Percentiles rank a stretch among this genome's conserved stretches.
These are phyloP conservation scores for Lachancea kluyveri DNA, from an alignment of 805 yeast species.

Conservation along the genomic window DNA sequence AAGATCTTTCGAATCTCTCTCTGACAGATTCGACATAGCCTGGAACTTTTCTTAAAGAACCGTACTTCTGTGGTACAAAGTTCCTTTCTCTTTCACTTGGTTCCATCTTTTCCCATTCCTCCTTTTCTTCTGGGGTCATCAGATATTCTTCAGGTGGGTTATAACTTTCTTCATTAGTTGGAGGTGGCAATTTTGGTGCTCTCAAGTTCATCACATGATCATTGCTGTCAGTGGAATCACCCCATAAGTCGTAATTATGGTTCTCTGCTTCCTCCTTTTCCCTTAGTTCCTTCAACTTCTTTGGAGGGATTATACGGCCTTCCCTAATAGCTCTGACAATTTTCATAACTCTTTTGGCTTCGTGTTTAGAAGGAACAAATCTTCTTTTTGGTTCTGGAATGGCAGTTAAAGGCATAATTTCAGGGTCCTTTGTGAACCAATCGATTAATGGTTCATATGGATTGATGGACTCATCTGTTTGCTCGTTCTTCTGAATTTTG, in stretches of 20 bases:
- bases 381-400: slow-evolving; percentile 97
- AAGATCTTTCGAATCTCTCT: slow-evolving; percentile 89
- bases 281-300: slow-evolving; percentile 43
- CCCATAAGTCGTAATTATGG: slow-evolving; percentile 78
- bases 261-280: slow-evolving; percentile 48
- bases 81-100: slow-evolving; percentile 74
- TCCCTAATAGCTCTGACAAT: slow-evolving; percentile 94
- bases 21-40: slow-evolving; percentile 82
- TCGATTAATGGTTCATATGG: slow-evolving; percentile 94
- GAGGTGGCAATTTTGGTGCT: slow-evolving; percentile 95
- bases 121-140: slow-evolving; percentile 67
- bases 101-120: slow-evolving; percentile 62
- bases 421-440: slow-evolving; percentile 86
- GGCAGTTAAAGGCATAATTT: slow-evolving; percentile 87
- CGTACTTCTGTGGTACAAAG: slow-evolving; percentile 76
- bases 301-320: slow-evolving; percentile 83
- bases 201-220: slow-evolving; percentile 89
- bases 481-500: slow-evolving; percentile 79
- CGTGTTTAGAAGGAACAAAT: slow-evolving; percentile 93
- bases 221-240: slow-evolving; percentile 46
- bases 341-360: slow-evolving; percentile 94
- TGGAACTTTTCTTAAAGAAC: slow-evolving; percentile 84
- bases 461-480: slow-evolving; percentile 69
- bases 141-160: slow-evolving; percentile 97
- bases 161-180: slow-evolving; percentile 92